Base-by-base conservation (phyloP, 768 basidiomycete species). In the Macrolepiota dolichaula region DNA sequence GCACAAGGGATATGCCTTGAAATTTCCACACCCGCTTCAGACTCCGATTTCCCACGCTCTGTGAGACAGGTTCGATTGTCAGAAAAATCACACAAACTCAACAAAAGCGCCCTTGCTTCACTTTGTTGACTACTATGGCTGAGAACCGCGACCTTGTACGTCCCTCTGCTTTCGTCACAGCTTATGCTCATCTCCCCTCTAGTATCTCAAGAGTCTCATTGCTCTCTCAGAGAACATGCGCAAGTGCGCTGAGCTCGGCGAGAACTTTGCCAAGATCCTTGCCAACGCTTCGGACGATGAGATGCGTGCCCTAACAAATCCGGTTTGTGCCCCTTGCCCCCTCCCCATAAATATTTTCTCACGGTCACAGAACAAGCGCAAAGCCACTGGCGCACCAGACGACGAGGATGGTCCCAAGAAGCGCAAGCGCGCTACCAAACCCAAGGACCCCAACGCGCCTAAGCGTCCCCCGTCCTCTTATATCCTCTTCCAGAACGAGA, bases 391-490 rank as follows among this genome's bases (percentile, higher is more conserved):
- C 10, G 64, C 68, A 24, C 71, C 68, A 22, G 77, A 76, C 2
- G 81, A 79, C 51, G 72, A 68, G 27, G 79, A 76, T 24, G 76
- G 73, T 53, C 65, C 71, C 51, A 79, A 79, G 69, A 89, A 85
- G 71, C 80, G 83, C 65, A 85, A 81, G 71, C 81, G 85, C 64
- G 77, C 77, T 66, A 77, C 77, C 60, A 94, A 88, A 74, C 88
- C 89, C 67, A 79, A 88, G 73, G 96, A 98, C 68, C 94, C 95
- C 19, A 90, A 95, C 73, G 94, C 94, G 61, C 96, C 96, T 35
- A 97, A 96, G 72, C 88, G 94, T 9, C 96, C 96, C 27, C 83
- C 94, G 13, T 92, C 92, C 6, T 94, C 94, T 19, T 98, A 96
- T 76, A 85, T 98, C 69, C 77, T 96, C 66, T 98, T 90, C 81